Base-by-base conservation (phyloP, 192 early-diverging fungal genomes). In the Tieghemiomyces parasiticus region DNA sequence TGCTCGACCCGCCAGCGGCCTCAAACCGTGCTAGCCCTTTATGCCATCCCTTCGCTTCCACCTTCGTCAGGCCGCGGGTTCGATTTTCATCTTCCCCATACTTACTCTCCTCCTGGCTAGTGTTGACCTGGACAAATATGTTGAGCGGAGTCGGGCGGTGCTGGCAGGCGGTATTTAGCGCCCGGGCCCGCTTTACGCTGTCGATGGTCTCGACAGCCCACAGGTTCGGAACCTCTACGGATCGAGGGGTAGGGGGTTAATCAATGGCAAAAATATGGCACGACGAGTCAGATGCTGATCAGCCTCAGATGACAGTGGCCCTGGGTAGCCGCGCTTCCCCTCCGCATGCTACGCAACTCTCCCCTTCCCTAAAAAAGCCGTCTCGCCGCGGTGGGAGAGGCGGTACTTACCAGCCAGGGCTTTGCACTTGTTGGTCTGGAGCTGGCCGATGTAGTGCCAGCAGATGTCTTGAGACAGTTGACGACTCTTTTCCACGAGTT, bases 371-470 rank as follows among this genome's bases (percentile, higher is more conserved):
- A n/a, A n/a, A n/a, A n/a, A n/a, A n/a, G n/a, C n/a, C n/a, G n/a
- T n/a, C n/a, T n/a, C n/a, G n/a, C n/a, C n/a, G n/a, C n/a, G n/a
- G n/a, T n/a, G n/a, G n/a, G n/a, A n/a, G n/a, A n/a, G n/a, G n/a
- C n/a, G n/a, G n/a, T 6, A 30, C 26, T 53, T 74, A 76, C 77
- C 68, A 46, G 90, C 89, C 20, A 98, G 73, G 16, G 71, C 61
- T 65, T 95, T 97, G 74, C 89, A 91, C 66, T 99, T 99, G 84
- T 99, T 99, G 67, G 83, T 88, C 68, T 99, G 95, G n/a, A 99
- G 68, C 9, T 82, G 72, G 9, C 93, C 95, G 60, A 95, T 95
- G 70, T 96, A 99, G 70, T 99, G 95, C 95, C 95, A 99, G 59
- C 82, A 59, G 63, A 99, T 95, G 74, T 95, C 92, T 16, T 63